phyloP scores from a whole-genome alignment of 495 filamentous ascomycete genomes.

The Bacidia rubella region DNA sequence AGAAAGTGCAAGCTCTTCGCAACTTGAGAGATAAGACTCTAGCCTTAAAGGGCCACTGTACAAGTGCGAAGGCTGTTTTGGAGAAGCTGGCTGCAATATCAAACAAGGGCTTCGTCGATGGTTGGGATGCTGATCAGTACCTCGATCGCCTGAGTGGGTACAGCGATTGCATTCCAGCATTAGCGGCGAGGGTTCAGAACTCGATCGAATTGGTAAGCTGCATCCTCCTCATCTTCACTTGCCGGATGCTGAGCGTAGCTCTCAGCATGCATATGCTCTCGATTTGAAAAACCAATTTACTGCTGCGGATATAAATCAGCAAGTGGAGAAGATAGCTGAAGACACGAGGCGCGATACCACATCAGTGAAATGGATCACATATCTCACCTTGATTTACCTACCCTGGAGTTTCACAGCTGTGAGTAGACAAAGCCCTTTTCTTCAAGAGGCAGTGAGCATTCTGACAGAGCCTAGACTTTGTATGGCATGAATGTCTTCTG shows the following conservation, averaged over 20 bases:
- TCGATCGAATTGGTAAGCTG: constrained; percentile 9
- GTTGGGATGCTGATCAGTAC: constrained; percentile 3
- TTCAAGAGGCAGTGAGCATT: not conserved
- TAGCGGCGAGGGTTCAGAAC: constrained; percentile 4
- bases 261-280: constrained; percentile 12
- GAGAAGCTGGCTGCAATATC: constrained; percentile 1
- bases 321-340: constrained; percentile 10
- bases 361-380: constrained; percentile 16
- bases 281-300: constrained; percentile 12
- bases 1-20: constrained; percentile 9
- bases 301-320: constrained; percentile 7
- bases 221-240: not conserved
- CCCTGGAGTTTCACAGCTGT: constrained; percentile 16
- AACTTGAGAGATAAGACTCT: constrained; percentile 8
- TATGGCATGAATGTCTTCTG: constrained; percentile 13
- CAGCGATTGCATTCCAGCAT: constrained; percentile 1
- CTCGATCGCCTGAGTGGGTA: constrained; percentile 2
- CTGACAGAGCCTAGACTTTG: constrained; percentile 2
- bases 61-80: not conserved
- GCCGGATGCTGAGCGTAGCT: not conserved
- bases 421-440: not conserved
- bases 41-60: constrained; percentile 8
- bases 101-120: not conserved
- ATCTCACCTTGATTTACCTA: constrained; percentile 18
- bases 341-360: constrained; percentile 16